Base-by-base conservation (phyloP, 495 filamentous ascomycete genomes). In the Barbatosphaeria neglecta region DNA sequence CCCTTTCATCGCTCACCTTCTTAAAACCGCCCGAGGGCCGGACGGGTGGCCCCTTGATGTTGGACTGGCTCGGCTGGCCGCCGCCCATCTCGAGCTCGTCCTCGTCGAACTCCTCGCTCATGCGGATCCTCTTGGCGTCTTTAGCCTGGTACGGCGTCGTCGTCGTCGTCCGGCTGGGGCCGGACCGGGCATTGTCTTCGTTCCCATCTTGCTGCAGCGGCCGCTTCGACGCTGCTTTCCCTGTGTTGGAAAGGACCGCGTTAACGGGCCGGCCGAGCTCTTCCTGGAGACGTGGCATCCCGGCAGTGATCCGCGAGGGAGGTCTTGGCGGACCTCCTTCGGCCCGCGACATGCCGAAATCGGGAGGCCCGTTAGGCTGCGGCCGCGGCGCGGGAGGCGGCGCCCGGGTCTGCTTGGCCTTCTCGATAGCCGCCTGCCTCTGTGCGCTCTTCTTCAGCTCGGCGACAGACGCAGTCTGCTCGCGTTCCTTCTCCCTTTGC, bases 11-110 rank as follows among this genome's bases (percentile, higher is more conserved):
- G n/a, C 68, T 63, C 65, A 86, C 84, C 76, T 87, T 89, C 56
- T 70, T 74, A 51, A 83, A 80, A 45, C 85, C 85, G 45, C 69
- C 80, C 2, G 86, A 87, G 50, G 87, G 85, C 45, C 89, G 78
- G 46, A 92, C 86, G 11, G 89, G 87, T 39, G 87, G 85, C 18
- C 80, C 83, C 68, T 86, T 90, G 41, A 86, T 76, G 42, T 59
- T 74, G 37, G 68, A 60, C 37, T 68, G 66, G 35, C 58, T 63
- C 22, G 39, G 39, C 7, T 41, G 39, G 20, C 64, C 59, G 16
- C 64, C 60, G 13, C 54, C 61, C 54, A 52, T 56, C 25, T 67
- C 68, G 7, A 57, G 46, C 31, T 70, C 64, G 31, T 70, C 64
- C 45, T 74, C 62, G 22, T 76, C 69, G 43, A 74, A 67, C 51